Conservation (phyloP, 169 alveolate species). For the Plasmodium berghei region DNA sequence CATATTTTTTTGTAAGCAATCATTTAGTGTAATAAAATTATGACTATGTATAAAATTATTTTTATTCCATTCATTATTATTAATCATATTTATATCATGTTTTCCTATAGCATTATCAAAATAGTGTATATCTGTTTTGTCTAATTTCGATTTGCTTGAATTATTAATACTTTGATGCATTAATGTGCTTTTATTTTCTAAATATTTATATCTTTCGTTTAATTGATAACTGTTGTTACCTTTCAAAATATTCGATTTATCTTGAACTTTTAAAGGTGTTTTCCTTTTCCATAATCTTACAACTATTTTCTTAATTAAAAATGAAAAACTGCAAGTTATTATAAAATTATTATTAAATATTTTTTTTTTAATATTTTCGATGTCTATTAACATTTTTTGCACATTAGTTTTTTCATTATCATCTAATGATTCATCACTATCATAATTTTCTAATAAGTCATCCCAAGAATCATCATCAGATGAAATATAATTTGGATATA, state of each 20-base stretch:
- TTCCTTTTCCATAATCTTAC: conserved; percentile 69
- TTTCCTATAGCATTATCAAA: conserved; percentile 33
- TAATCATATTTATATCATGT: conserved; percentile 27
- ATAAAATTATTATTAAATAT: conserved; percentile 49
- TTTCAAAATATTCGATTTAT: conserved; percentile 11
- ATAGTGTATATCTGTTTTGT: background rate
- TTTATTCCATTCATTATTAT: conserved; percentile 25
- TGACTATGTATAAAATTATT: conserved; percentile 11
- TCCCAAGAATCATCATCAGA: conserved; percentile 75
- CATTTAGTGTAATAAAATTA: conserved; percentile 61
- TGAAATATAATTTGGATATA: background rate
- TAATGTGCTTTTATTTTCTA: conserved; percentile 6
- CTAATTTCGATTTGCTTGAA: background rate
- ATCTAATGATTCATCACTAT: conserved; percentile 70
- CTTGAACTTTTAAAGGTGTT: conserved; percentile 31
- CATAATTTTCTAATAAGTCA: conserved; percentile 60
- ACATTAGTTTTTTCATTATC: conserved; percentile 52
- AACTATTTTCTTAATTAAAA: conserved; percentile 54
- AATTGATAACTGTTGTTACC: conserved; percentile 15
- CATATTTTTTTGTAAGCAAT: conserved; percentile 53
- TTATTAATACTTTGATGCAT: background rate
- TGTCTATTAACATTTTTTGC: conserved; percentile 52
- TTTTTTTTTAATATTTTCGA: conserved; percentile 64
- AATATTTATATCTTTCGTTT: conserved; percentile 2
- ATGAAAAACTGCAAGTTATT: conserved; percentile 66